Conservation (phyloP, 169 alveolate genomes). For the Ichthyophthirius multifiliis region DNA sequence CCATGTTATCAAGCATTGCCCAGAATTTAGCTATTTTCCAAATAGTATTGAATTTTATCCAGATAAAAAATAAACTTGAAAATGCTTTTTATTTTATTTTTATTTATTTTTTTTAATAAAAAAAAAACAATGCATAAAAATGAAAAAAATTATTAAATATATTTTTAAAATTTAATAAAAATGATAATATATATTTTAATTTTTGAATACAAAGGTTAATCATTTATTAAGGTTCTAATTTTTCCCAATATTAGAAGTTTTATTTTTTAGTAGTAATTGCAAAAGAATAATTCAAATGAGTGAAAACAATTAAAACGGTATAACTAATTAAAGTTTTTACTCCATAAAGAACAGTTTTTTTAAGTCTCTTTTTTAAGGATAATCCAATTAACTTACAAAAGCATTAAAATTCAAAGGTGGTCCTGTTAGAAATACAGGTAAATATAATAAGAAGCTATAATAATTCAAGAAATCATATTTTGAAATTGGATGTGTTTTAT, state of each 20-base stretch:
- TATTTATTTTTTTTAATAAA: background rate
- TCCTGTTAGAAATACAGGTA: constrained; percentile 76
- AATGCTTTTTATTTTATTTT: no score
- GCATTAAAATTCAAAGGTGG: constrained; percentile 70
- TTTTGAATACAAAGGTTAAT: background rate
- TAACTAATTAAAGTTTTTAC: constrained; percentile 40
- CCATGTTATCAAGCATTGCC: constrained; percentile 72
- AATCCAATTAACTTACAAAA: constrained; percentile 25
- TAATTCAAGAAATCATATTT: constrained; percentile 46
- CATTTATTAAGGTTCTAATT: background rate
- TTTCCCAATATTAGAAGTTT: constrained; percentile 38
- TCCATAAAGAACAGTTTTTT: constrained; percentile 38
- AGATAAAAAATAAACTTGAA: constrained; percentile 60
- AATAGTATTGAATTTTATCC: constrained; percentile 69
- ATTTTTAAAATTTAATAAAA: background rate
- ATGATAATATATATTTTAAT: background rate
- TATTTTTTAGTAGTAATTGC: constrained; percentile 44
- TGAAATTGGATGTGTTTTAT: background rate
- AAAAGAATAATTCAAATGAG: constrained; percentile 48
- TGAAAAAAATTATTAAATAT: background rate
- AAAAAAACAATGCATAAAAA: background rate
- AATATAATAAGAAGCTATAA: constrained; percentile 60
- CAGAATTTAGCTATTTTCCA: constrained; percentile 74
- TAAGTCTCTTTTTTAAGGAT: constrained; percentile 43
- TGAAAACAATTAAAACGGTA: constrained; percentile 47